Evolutionary conservation across 768 basidiomycete genomes (phyloP).

Genomic region (Hydnum rufescens): DNA sequence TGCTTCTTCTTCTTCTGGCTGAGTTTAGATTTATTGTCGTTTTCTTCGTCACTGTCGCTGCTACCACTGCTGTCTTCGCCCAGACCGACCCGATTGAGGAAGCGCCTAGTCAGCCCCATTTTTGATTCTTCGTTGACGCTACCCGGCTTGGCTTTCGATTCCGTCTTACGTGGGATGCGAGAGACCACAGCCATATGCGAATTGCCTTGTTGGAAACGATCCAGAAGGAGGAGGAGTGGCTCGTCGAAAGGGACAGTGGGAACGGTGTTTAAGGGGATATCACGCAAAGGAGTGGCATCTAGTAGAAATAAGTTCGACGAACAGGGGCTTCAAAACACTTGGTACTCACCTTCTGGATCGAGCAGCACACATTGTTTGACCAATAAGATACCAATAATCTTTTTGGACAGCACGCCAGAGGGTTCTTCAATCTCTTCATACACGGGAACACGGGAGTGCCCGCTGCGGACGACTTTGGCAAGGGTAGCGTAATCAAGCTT

Average conservation of each 20-base stretch:
- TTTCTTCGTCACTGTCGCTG: constrained; percentile 28
- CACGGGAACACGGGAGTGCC: constrained; percentile 70
- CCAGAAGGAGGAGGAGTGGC: constrained; percentile 63
- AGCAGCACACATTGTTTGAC: constrained; percentile 80
- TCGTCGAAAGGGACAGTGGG: constrained; percentile 76
- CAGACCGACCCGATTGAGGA: constrained; percentile 56
- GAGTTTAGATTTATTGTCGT: constrained; percentile 14
- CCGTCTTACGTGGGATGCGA: constrained; percentile 32
- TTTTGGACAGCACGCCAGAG: constrained; percentile 34
- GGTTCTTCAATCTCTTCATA: constrained; percentile 52
- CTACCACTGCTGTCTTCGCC: constrained; percentile 25
- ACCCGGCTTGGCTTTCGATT: constrained; percentile 13
- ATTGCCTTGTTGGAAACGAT: constrained; percentile 76
- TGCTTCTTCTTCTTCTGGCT: constrained; percentile 8
- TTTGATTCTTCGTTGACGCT: constrained; percentile 63
- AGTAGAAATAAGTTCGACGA: neutral
- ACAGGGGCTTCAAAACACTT: neutral
- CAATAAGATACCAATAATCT: constrained; percentile 68
- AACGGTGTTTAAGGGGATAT: constrained; percentile 70
- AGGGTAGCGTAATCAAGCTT: constrained; percentile 65
- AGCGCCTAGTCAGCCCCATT: constrained; percentile 54
- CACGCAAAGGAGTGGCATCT: constrained; percentile 70
- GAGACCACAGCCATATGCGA: constrained; percentile 86
- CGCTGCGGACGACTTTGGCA: constrained; percentile 53
- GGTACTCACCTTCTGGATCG: constrained; percentile 49